Evolutionary conservation across 1,284 basidiomycete genomes (phyloP).

Genomic region (Boletus smithii): DNA sequence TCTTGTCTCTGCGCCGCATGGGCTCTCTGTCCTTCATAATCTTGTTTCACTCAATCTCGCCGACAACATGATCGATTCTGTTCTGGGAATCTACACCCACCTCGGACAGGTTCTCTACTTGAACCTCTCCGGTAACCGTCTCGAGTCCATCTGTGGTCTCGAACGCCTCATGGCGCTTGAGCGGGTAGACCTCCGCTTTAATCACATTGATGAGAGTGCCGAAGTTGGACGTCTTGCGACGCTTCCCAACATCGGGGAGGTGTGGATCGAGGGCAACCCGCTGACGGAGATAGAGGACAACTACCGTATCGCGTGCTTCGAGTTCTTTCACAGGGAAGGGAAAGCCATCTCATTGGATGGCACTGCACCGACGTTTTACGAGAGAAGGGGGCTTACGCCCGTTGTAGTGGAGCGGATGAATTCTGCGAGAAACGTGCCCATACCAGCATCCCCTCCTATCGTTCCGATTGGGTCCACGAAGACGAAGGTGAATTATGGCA

Average conservation of each 20-base stretch:
- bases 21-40: conserved; percentile 70
- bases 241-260: conserved; percentile 71
- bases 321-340: conserved; percentile 79
- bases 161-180: conserved; percentile 84
- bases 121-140: conserved; percentile 81
- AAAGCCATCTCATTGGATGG: conserved; percentile 76
- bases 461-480: conserved; percentile 48
- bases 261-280: conserved; percentile 82
- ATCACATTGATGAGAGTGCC: conserved; percentile 76
- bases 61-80: conserved; percentile 95
- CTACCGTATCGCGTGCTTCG: conserved; percentile 76
- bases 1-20: conserved; percentile 79
- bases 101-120: conserved; percentile 76
- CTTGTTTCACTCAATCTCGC: conserved; percentile 86
- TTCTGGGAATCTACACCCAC: conserved; percentile 80
- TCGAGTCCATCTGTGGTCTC: conserved; percentile 91
- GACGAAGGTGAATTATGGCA: conserved; percentile 21
- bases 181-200: conserved; percentile 83
- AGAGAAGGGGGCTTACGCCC: conserved; percentile 59
- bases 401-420: conserved; percentile 50
- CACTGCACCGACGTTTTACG: conserved; percentile 68
- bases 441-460: conserved; percentile 55
- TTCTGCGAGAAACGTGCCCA: conserved; percentile 46
- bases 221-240: conserved; percentile 85
- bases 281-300: conserved; percentile 69